Conservation (phyloP, 805 yeast species). For the Wickerhamiella parazyma region DNA sequence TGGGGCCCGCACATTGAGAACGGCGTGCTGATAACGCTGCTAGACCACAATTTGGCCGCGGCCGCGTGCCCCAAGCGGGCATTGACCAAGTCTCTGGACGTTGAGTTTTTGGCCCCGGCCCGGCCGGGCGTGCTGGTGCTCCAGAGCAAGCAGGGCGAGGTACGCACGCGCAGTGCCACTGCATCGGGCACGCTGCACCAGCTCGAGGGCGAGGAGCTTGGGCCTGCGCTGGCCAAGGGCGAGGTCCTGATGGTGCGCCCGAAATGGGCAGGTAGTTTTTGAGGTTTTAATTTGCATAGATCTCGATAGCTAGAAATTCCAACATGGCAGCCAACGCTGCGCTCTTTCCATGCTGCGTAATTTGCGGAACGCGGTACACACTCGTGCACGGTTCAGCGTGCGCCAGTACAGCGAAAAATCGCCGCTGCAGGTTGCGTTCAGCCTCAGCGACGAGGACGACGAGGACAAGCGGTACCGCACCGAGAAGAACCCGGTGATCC, state of each 20-base stretch:
- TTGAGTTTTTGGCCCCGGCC: slow-evolving; percentile 36
- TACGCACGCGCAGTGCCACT: slow-evolving; percentile 58
- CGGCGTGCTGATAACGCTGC: slow-evolving; percentile 61
- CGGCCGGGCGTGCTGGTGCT: slow-evolving; percentile 51
- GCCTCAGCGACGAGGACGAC: slow-evolving; percentile 18
- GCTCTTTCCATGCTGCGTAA: neutral
- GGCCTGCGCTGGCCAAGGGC: slow-evolving; percentile 41
- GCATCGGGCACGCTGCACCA: slow-evolving; percentile 51
- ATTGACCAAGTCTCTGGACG: slow-evolving; percentile 62
- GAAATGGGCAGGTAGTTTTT: slow-evolving; percentile 44
- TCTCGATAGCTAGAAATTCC: no score
- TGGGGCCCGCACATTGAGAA: slow-evolving; percentile 52
- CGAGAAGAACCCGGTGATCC: slow-evolving; percentile 24
- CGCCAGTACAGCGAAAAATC: slow-evolving; percentile 9
- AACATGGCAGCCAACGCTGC: no score
- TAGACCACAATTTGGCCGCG: slow-evolving; percentile 60
- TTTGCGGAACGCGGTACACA: neutral
- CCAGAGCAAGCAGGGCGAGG: slow-evolving; percentile 45
- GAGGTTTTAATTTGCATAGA: neutral
- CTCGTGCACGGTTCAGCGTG: neutral
- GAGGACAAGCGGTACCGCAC: slow-evolving; percentile 18
- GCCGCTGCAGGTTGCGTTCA: slow-evolving; percentile 21
- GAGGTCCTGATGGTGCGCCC: slow-evolving; percentile 72
- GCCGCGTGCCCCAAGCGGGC: slow-evolving; percentile 78
- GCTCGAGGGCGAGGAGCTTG: slow-evolving; percentile 21